Evolutionary conservation across 345 rosid genomes (phyloP).

Genomic region (Eucalyptus cloeziana): DNA sequence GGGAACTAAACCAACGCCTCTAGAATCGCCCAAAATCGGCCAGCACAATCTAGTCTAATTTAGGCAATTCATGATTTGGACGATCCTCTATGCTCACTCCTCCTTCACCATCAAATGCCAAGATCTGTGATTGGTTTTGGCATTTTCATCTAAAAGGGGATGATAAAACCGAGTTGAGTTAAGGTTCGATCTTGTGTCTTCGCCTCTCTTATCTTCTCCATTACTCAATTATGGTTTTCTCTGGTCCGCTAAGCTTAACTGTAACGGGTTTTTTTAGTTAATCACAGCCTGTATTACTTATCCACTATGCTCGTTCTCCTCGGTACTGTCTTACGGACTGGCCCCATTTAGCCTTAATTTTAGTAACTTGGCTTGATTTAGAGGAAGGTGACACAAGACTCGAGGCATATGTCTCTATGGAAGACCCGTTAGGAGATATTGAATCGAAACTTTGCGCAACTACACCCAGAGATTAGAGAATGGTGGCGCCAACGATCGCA

Average conservation of each 20-base stretch:
- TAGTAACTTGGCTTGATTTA: neutral
- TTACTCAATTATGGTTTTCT: neutral
- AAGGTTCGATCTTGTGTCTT: neutral
- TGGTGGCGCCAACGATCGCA: neutral
- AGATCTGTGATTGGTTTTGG: too few species aligned
- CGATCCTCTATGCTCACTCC: too few species aligned
- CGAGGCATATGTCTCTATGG: neutral
- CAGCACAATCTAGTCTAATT: too few species aligned
- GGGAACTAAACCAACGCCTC: fast-evolving
- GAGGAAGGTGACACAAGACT: neutral
- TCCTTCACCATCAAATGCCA: too few species aligned
- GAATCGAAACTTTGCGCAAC: neutral
- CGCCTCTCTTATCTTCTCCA: neutral
- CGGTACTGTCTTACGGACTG: neutral
- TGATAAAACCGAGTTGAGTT: too few species aligned
- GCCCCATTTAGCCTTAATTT: neutral
- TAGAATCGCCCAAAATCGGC: too few species aligned
- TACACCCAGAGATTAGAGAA: neutral
- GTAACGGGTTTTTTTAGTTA: neutral
- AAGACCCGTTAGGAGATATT: neutral
- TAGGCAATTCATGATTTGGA: too few species aligned
- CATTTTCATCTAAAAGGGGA: too few species aligned
- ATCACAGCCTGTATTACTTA: neutral
- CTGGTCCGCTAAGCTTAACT: neutral
- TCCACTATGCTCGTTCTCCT: neutral